Evolutionary conservation across 306 rosid species (phyloP), one percentile per base, ranked within the genome.

Genomic region (Cucurbita pepo): DNA sequence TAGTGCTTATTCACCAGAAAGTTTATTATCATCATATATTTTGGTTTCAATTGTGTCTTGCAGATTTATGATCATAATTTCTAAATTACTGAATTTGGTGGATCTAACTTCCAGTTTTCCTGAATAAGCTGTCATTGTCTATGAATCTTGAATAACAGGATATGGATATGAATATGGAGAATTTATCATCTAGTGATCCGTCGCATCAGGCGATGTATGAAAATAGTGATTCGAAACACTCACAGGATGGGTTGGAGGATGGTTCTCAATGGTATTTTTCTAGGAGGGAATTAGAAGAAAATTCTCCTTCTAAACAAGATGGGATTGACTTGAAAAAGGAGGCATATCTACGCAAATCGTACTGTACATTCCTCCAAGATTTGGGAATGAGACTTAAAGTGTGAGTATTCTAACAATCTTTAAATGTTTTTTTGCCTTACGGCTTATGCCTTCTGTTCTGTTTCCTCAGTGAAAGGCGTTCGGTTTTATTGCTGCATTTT

Each of bases 301-400:
- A 86, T 76, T 86, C 98, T 48, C 97, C 98, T 36, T 90, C 98
- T 56, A 89, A 91, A 80, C 81, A 56, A 62, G 95, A 90, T 77
- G 96, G 92, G 75, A 83, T 90, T 83, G 98, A 91, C 81, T 81
- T 89, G 89, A 89, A 90, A 85, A 94, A 90, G 74, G 97, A 90
- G 90, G 83, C 91, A 69, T 90, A 87, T 82, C 83, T 94, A 62
- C 95, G 96, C 81, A 89, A 89, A 81, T 94, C 98, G 52, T 94
- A 94, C 78, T 90, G 98, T 83, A 87, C 96, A 65, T 90, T 85
- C 81, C 85, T 94, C 64, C 98, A 94, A 77, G 96, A 94, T 83
- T 83, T 94, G 80, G 98, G 98, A 79, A 94, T 88, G 90, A 88
- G 92, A 73, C 92, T 94, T 77, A 90, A 90, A 87, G 97, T 93